Conservation (phyloP, 306 rosid genomes). For the Pueraria montana region DNA sequence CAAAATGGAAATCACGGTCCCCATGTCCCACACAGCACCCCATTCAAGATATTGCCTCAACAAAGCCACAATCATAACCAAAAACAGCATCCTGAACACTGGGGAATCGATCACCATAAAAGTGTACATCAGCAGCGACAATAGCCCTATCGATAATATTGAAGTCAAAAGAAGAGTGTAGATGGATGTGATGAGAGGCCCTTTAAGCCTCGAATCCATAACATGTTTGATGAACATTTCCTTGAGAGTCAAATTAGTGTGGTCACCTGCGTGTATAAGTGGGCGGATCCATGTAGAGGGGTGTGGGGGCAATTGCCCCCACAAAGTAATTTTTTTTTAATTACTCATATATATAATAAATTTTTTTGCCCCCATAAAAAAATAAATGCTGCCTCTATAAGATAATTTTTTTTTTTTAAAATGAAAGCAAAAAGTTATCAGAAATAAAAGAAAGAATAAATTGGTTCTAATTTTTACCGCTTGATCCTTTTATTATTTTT, state of each 20-base stretch:
- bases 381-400: too few species aligned
- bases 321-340: too few species aligned
- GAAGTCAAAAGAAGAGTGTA: conserved; percentile 28
- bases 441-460: too few species aligned
- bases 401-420: too few species aligned
- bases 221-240: conserved; percentile 39
- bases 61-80: conserved; percentile 25
- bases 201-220: conserved; percentile 42
- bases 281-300: too few species aligned
- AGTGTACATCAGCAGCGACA: neutral
- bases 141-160: neutral
- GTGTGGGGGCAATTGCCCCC: too few species aligned
- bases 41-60: conserved; percentile 31
- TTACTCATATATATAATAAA: too few species aligned
- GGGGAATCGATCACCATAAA: neutral
- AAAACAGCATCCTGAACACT: neutral
- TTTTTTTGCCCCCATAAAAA: too few species aligned
- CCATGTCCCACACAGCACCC: conserved; percentile 45
- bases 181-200: conserved; percentile 41
- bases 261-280: too few species aligned
- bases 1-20: conserved; percentile 41
- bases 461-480: too few species aligned
- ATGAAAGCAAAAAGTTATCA: too few species aligned
- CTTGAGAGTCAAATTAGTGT: neutral
- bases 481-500: too few species aligned